phyloP scores from a whole-genome alignment of 345 rosid species.

The Jatropha curcas region DNA sequence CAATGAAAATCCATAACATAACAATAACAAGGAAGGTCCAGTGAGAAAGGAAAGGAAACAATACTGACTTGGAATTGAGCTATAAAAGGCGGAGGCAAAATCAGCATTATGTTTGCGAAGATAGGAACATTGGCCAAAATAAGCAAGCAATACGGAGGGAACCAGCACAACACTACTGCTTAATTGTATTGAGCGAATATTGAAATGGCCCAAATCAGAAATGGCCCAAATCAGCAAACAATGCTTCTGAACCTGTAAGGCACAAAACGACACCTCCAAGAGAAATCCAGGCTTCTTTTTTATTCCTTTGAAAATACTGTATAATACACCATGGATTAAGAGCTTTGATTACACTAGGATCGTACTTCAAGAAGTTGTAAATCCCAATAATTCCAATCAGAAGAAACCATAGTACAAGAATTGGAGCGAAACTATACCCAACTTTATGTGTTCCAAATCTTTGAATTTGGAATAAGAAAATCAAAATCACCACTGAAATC shows the following conservation, averaged over 20 bases:
- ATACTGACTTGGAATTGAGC: conserved; percentile 31
- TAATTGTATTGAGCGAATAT: conserved; percentile 42
- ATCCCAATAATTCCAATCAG: conserved; percentile 38
- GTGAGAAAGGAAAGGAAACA: neutral
- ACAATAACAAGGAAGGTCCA: no score
- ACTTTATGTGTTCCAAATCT: conserved; percentile 53
- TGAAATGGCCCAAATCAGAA: conserved; percentile 62
- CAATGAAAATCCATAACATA: no score
- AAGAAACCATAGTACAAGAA: conserved; percentile 43
- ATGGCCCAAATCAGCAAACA: conserved; percentile 68
- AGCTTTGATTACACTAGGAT: conserved; percentile 40
- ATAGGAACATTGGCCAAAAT: conserved; percentile 40
- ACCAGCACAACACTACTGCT: conserved; percentile 39
- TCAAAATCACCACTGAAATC: conserved; percentile 43
- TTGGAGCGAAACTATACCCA: conserved; percentile 48
- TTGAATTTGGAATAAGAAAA: conserved; percentile 44
- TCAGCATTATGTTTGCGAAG: conserved; percentile 20
- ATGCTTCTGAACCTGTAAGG: conserved; percentile 52
- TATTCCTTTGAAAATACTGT: conserved; percentile 43
- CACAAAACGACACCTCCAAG: conserved; percentile 48
- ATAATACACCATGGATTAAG: conserved; percentile 43
- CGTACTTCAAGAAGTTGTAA: conserved; percentile 42
- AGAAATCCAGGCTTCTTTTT: conserved; percentile 47
- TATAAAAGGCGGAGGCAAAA: conserved; percentile 26
- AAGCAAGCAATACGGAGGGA: conserved; percentile 47